These are phyloP conservation scores for Hirschioporus abietinus DNA, from an alignment of 768 basidiomycete species.

Conservation along the genomic window DNA sequence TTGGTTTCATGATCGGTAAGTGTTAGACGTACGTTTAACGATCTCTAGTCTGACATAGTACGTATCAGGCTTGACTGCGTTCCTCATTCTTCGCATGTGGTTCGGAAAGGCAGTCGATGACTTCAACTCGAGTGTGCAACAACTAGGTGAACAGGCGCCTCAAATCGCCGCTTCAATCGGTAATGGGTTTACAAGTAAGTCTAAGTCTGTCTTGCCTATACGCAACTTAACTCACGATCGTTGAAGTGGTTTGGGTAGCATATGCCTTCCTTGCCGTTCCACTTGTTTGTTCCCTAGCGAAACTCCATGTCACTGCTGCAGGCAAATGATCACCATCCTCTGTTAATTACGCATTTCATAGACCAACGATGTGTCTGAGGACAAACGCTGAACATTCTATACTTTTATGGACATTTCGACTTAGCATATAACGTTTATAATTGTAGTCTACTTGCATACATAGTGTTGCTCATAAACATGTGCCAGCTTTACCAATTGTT, in stretches of 20 bases:
- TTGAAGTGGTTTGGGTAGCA: constrained; percentile 71
- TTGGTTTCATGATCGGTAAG: constrained; percentile 70
- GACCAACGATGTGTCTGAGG: background rate
- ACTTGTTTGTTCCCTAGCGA: constrained; percentile 61
- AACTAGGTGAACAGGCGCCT: constrained; percentile 49
- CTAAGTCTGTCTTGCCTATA: constrained; percentile 2
- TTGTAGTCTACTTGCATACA: background rate
- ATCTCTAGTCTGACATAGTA: constrained; percentile 4
- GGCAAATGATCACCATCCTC: constrained; percentile 29
- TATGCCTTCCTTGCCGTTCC: constrained; percentile 72
- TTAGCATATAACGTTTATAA: background rate
- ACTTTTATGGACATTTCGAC: background rate
- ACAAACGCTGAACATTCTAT: background rate
- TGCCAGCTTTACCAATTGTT: too few relatives aligned
- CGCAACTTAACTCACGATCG: background rate
- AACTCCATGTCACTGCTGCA: constrained; percentile 52
- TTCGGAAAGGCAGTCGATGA: constrained; percentile 75
- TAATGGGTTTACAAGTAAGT: constrained; percentile 73
- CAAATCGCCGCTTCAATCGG: constrained; percentile 56
- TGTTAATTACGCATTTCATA: constrained; percentile 3
- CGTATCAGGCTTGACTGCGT: constrained; percentile 54
- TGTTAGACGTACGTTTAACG: constrained; percentile 6
- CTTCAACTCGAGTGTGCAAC: constrained; percentile 60
- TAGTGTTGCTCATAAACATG: too few relatives aligned
- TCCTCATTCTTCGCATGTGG: constrained; percentile 73